Conservation (phyloP, 768 basidiomycete species). For the Agaricus subrufescens region DNA sequence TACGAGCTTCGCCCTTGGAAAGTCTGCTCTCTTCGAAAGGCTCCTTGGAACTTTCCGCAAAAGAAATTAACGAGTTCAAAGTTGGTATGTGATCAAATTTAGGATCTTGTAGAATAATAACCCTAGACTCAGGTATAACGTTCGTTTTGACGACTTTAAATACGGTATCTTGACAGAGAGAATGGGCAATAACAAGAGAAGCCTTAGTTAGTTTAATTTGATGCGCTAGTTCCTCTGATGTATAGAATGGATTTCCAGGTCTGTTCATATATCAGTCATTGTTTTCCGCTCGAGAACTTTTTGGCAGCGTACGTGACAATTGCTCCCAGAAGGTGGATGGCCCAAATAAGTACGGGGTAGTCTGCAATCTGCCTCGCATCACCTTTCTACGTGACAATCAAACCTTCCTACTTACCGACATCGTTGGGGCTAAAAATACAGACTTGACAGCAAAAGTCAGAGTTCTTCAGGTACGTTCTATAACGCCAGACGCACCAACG, state of each 20-base stretch:
- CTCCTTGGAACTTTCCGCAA: conserved; percentile 29
- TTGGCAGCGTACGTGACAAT: conserved; percentile 45
- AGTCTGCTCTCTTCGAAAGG: conserved; percentile 44
- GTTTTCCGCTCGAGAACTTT: background rate
- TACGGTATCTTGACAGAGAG: conserved; percentile 38
- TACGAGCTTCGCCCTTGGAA: conserved; percentile 53
- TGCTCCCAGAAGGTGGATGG: conserved; percentile 51
- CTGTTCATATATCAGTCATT: conserved; percentile 26
- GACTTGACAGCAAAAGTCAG: conserved; percentile 27
- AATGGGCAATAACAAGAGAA: conserved; percentile 43
- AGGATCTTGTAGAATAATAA: conserved; percentile 32
- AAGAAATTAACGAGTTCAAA: conserved; percentile 43
- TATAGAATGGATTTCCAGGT: conserved; percentile 60
- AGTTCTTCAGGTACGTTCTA: background rate
- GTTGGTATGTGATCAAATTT: conserved; percentile 17
- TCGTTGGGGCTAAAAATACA: conserved; percentile 64
- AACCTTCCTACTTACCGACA: conserved; percentile 35
- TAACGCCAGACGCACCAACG: conserved; percentile 36
- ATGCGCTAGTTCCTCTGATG: conserved; percentile 50
- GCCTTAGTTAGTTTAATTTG: conserved; percentile 48
- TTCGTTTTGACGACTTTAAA: conserved; percentile 35
- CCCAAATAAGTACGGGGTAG: conserved; percentile 55
- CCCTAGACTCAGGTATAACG: conserved; percentile 37
- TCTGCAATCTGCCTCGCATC: conserved; percentile 27
- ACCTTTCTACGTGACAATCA: background rate